Conservation (phyloP, 1,284 basidiomycete genomes). For the Apiotrichum mycotoxinovorans region DNA sequence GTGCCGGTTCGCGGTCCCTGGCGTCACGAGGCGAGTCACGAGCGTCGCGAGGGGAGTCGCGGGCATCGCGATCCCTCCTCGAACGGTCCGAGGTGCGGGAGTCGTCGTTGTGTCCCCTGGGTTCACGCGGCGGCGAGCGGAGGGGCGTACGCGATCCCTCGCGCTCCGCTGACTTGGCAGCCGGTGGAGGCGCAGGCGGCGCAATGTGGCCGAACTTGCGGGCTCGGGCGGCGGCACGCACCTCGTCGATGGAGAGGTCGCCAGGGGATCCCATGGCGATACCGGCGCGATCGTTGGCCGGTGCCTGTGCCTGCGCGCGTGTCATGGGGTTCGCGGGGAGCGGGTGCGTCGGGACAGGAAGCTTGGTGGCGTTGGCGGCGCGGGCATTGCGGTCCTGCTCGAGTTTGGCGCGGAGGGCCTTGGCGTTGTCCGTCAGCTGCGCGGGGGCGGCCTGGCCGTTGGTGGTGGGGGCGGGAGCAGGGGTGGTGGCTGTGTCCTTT, state of each 20-base stretch:
- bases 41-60: too few relatives aligned
- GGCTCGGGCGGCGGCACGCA: constrained; percentile 35
- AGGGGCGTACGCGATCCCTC: constrained; percentile 7
- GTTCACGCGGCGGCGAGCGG: constrained; percentile 8
- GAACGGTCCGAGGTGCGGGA: constrained; percentile 34
- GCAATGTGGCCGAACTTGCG: constrained; percentile 32
- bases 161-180: background rate
- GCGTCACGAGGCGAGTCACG: too few relatives aligned
- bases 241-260: constrained; percentile 32
- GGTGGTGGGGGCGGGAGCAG: constrained; percentile 9
- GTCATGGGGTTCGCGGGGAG: constrained; percentile 3
- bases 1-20: too few relatives aligned
- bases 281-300: background rate
- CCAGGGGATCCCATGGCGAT: constrained; percentile 34
- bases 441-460: constrained; percentile 2
- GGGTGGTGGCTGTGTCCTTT: constrained; percentile 13
- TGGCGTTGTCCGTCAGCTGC: constrained; percentile 16
- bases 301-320: background rate
- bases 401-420: constrained; percentile 30
- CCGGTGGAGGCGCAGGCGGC: background rate
- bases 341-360: constrained; percentile 1
- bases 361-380: constrained; percentile 4
- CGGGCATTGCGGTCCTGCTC: constrained; percentile 20
- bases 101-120: constrained; percentile 31
- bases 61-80: constrained; percentile 8